phyloP scores from a whole-genome alignment of 257 asterid species.

The Gynochthodes officinalis region DNA sequence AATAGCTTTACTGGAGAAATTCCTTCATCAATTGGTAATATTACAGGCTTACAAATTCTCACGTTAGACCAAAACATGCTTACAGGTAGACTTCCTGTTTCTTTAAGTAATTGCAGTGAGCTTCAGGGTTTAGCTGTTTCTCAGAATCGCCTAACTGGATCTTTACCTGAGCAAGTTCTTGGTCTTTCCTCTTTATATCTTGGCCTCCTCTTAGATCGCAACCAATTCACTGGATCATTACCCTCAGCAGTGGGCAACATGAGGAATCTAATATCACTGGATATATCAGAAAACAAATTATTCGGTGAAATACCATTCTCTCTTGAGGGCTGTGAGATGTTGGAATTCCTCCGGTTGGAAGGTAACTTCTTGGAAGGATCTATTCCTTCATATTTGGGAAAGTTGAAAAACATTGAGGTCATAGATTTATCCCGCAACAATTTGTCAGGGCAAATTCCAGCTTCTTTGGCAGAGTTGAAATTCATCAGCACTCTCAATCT shows the following conservation, averaged over 20 bases:
- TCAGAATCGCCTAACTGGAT: constrained; percentile 14
- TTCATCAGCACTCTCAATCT: constrained; percentile 23
- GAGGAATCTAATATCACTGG: constrained; percentile 13
- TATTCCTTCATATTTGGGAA: constrained; percentile 25
- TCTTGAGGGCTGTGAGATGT: constrained; percentile 25
- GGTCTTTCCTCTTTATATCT: constrained; percentile 22
- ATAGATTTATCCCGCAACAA: constrained; percentile 33
- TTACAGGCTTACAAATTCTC: constrained; percentile 22
- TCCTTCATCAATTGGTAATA: constrained; percentile 31
- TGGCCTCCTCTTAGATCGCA: constrained; percentile 7
- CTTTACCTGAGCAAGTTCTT: constrained; percentile 14
- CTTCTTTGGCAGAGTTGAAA: constrained; percentile 19
- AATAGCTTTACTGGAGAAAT: constrained; percentile 27
- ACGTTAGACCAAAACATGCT: constrained; percentile 22
- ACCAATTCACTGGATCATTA: constrained; percentile 29
- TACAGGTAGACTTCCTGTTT: constrained; percentile 29
- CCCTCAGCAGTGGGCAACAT: constrained; percentile 27
- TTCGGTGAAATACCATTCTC: constrained; percentile 32
- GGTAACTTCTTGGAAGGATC: constrained; percentile 25
- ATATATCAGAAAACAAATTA: constrained; percentile 24
- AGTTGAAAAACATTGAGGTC: constrained; percentile 17
- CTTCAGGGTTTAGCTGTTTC: constrained; percentile 1
- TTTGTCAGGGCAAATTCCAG: constrained; percentile 29
- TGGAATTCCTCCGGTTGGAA: constrained; percentile 17
- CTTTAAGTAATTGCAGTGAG: constrained; percentile 19